Evolutionary conservation across 1,284 basidiomycete genomes (phyloP), one percentile per base, ranked within the genome.

Genomic region (Sporisorium exsertum): DNA sequence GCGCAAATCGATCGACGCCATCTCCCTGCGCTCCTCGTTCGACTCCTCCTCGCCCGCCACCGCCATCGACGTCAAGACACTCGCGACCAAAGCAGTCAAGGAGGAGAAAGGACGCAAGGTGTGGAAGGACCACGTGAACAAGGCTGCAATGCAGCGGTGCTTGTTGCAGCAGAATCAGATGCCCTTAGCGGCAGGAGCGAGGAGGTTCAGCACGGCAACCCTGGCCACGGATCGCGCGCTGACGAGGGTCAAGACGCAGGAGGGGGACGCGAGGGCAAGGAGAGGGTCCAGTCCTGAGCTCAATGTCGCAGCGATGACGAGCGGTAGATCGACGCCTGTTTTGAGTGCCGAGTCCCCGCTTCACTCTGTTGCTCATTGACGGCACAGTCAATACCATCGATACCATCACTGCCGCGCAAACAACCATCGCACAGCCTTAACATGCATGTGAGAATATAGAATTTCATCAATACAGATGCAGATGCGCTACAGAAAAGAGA

Each of bases 71-170:
- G 72, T 74, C 0, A 74, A 70, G 29, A 49, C 37, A 16, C 45
- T 74, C 8, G 72, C 66, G 5, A 66, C 35, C 10, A 59, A 66
- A 24, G 67, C 67, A 18, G 66, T 70, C 13, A 63, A 67, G 24
- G 64, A 75, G 20, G 67, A 61, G 20, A 61, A 62, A 13, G 64
- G 64, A 4, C 49, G 60, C 7, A 55, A 56, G 8, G 60, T 65
- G 2, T 75, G 72, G 72, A 75, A 75, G 51, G 64, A 66, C 42
- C 45, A 75, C 3, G 64, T 75, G 3, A 64, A 75, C 26, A 70
- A 64, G 26, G 32, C 51, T 5, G 72, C 67, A 5, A 63, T 66
- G 63, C 58, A 70, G 9, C 24, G 29, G 1, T 70, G 64, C 37
- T 32, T 75, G 8, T 42, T 45, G 3, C 64, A 74, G 26, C 58